phyloP scores from a whole-genome alignment of 2,329 filamentous ascomycete species.

The Scleromitrula shiraiana region DNA sequence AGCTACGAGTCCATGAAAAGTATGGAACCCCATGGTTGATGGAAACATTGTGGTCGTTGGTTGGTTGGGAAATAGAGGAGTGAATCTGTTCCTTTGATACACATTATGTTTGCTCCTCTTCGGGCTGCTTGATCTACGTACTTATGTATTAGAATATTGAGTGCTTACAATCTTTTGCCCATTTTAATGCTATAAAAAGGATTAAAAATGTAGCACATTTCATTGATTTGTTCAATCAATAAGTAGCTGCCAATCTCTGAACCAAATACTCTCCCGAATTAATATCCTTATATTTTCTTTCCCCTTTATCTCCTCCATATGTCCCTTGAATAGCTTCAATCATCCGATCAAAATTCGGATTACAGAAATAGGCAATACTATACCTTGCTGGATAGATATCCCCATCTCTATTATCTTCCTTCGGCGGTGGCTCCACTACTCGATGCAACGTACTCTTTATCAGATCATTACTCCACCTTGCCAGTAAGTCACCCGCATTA shows the following conservation, averaged over 20 bases:
- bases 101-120: too few species aligned
- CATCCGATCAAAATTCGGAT: constrained; percentile 53
- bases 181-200: too few species aligned
- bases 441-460: constrained; percentile 88
- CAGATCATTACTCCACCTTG: constrained; percentile 82
- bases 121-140: too few species aligned
- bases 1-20: not conserved
- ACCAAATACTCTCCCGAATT: constrained; percentile 76
- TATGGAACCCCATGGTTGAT: constrained; percentile 14
- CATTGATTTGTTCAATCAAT: too few species aligned
- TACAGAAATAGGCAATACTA: constrained; percentile 78
- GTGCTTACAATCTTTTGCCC: too few species aligned
- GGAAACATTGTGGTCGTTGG: constrained; percentile 10
- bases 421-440: constrained; percentile 72
- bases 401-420: not conserved
- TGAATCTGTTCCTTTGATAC: too few species aligned
- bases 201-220: too few species aligned
- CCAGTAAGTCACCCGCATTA: constrained; percentile 81
- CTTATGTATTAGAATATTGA: too few species aligned
- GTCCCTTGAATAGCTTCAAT: constrained; percentile 62
- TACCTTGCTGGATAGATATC: constrained; percentile 64
- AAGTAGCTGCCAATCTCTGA: constrained; percentile 68
- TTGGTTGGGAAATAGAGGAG: constrained; percentile 16
- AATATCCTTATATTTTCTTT: constrained; percentile 74
- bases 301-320: constrained; percentile 44